Base-by-base conservation (phyloP, 345 rosid genomes). In the Diplotaxis tenuifolia region DNA sequence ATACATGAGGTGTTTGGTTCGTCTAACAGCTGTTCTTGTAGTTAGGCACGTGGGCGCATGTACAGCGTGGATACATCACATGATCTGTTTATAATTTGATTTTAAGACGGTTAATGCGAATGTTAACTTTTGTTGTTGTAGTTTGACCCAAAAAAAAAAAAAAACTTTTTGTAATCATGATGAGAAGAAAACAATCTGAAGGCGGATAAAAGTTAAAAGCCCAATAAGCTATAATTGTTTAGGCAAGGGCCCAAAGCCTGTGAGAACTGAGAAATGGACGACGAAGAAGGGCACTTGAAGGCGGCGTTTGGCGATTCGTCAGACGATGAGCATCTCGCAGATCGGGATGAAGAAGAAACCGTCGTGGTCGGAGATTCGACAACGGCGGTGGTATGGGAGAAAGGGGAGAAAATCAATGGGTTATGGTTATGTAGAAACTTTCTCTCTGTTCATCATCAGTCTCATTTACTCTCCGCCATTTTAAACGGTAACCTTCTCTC, bases 301-400 rank as follows among this genome's bases (percentile, higher is more conserved):
- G 80, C 76, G n/a, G 93, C 81, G 12, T 90, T 93, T 58, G 97
- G 98, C 22, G 97, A 87, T 9, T 87, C 93, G 6, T 85, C 93
- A 1, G 96, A 86, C 72, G 80, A 78, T 50, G 96, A 91, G 50
- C 81, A 75, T 63, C 16, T 56, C 49, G 57, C 67, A 20, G 70
- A 75, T 36, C 70, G 27, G 4, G 9, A 5, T 18, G 73, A 27
- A 8, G 21, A 56, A 0, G 68, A 34, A 47, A 14, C 6, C 7
- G 0, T n/a, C 0, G n/a, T 16, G 22, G 56, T 3, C 18, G 67
- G 27, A 20, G 77, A 75, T 52, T 36, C 78, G 23, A 23, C 78
- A 20, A 23, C 8, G 6, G 20, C 75, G 25, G 27, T 8, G 6
- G 47, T 8, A 0, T 93, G 98, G 98, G 88, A 86, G 72, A 42